Conservation (phyloP, 2,329 filamentous ascomycete genomes). For the Hymenoscyphus infarciens region DNA sequence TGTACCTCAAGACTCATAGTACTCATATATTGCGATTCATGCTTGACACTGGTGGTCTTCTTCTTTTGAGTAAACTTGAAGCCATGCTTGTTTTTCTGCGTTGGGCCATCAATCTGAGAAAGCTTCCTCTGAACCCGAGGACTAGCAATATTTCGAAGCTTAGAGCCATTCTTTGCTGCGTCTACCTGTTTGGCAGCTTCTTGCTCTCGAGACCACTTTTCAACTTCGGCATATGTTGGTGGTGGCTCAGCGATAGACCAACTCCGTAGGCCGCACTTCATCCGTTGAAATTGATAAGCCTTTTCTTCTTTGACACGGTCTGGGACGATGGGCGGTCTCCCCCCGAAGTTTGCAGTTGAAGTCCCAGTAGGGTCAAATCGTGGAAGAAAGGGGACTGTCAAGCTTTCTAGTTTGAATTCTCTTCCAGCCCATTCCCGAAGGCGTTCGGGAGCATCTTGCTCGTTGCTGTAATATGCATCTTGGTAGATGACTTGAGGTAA, state of each 20-base stretch:
- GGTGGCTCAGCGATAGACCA: slow-evolving; percentile 77
- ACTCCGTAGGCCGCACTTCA: slow-evolving; percentile 57
- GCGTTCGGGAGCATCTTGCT: slow-evolving; percentile 75
- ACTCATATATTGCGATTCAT: slow-evolving; percentile 92
- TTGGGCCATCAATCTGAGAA: slow-evolving; percentile 87
- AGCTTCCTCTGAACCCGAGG: slow-evolving; percentile 40
- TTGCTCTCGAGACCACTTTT: slow-evolving; percentile 58
- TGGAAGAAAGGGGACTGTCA: slow-evolving; percentile 74
- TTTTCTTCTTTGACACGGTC: slow-evolving; percentile 52
- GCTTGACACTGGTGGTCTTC: slow-evolving; percentile 70
- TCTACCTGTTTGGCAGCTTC: slow-evolving; percentile 11
- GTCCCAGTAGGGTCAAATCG: slow-evolving; percentile 65
- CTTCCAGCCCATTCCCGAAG: slow-evolving; percentile 80
- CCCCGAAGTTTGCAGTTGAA: slow-evolving; percentile 53
- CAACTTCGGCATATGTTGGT: slow-evolving; percentile 67
- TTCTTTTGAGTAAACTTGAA: slow-evolving; percentile 82
- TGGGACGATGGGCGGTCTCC: slow-evolving; percentile 44
- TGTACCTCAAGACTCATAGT: slow-evolving; percentile 93
- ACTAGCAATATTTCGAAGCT: slow-evolving; percentile 19
- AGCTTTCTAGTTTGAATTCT: slow-evolving; percentile 75
- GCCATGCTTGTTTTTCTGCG: slow-evolving; percentile 74
- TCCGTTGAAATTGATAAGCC: slow-evolving; percentile 49
- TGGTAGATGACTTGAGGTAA: slow-evolving; percentile 74
- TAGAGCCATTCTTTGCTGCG: slow-evolving; percentile 18
- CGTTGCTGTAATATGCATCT: slow-evolving; percentile 79